These are phyloP conservation scores for Boechera stricta DNA, from an alignment of 345 rosid genomes.

Conservation along the genomic window DNA sequence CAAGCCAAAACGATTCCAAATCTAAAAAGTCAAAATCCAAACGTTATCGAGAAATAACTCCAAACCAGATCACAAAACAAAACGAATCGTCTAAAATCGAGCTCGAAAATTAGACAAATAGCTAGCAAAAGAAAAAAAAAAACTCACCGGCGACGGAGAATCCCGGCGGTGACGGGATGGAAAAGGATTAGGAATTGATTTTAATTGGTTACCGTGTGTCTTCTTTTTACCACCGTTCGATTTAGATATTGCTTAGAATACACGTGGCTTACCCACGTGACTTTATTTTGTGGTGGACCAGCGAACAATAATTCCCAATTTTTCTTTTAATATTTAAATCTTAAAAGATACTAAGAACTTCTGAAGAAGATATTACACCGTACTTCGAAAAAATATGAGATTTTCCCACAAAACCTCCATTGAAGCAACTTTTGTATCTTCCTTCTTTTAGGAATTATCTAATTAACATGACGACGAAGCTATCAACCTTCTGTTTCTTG, in stretches of 20 bases:
- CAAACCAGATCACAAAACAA: neutral
- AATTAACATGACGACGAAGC: slow-evolving; percentile 57
- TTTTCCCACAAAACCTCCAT: slow-evolving; percentile 28
- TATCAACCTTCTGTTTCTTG: slow-evolving; percentile 56
- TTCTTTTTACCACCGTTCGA: slow-evolving; percentile 37
- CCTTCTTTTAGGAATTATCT: neutral
- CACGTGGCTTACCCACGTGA: slow-evolving; percentile 40
- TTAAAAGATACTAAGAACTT: slow-evolving; percentile 23
- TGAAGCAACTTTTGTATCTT: slow-evolving; percentile 37
- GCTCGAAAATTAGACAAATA: neutral
- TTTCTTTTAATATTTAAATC: neutral
- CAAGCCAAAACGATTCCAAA: no score
- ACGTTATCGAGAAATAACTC: neutral
- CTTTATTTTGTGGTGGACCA: slow-evolving; percentile 31
- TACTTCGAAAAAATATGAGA: neutral
- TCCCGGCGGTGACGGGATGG: slow-evolving; percentile 22
- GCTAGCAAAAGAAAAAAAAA: neutral
- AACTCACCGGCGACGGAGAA: slow-evolving; percentile 25
- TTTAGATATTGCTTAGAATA: slow-evolving; percentile 36
- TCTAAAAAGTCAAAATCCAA: neutral
- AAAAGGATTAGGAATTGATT: neutral
- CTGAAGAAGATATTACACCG: slow-evolving; percentile 29
- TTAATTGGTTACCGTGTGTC: slow-evolving; percentile 6
- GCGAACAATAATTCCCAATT: neutral
- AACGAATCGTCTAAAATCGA: neutral